Evolutionary conservation across 129 eudicot genomes (phyloP), one percentile per base, ranked within the genome.

Genomic region (Sambucus nigra): DNA sequence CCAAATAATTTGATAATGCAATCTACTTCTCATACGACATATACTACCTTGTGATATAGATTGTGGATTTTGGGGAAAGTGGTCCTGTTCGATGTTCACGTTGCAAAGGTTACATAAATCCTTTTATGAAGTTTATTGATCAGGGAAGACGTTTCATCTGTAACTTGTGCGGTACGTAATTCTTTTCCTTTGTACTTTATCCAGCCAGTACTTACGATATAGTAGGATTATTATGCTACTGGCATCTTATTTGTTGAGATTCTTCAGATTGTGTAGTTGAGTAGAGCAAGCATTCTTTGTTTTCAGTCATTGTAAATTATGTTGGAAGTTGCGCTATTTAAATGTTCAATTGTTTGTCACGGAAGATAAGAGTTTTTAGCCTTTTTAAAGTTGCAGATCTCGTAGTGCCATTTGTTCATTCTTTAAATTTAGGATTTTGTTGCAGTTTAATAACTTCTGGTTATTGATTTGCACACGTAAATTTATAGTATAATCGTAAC

Each of bases 41-140:
- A 15, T 45, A 47, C 16, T n/a, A 23, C 2, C 19, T 11, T 65
- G 22, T 17, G 51, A 25, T 56, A 3, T 73, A 92, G 99, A 71
- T 82, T 31, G 99, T 92, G 67, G 99, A 92, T 74, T 86, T 92
- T 75, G 95, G 96, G 19, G 99, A 92, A 72, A 67, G 87, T 77
- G 99, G 96, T 33, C 99, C 99, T 23, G 89, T 92, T 51, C 91
- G 99, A 14, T 92, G 99, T 73, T 82, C 91, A 61, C 96, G 94
- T 26, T 92, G 99, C 82, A 92, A 92, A 75, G 99, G 89, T 63
- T 92, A 92, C 57, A 73, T 92, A 21, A 92, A 92, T 69, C 99
- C 99, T 2, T 92, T 92, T 65, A 73, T 92, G 94, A 92, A 80
- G 65, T 92, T 92, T 50, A 75, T 82, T 68, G 96, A 92, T 66